A percentile compares a stretch with the other conserved stretches of the same genome.
phyloP scores from a whole-genome alignment of 2,329 filamentous ascomycete genomes.

The Lasiodiplodia hormozganensis region DNA sequence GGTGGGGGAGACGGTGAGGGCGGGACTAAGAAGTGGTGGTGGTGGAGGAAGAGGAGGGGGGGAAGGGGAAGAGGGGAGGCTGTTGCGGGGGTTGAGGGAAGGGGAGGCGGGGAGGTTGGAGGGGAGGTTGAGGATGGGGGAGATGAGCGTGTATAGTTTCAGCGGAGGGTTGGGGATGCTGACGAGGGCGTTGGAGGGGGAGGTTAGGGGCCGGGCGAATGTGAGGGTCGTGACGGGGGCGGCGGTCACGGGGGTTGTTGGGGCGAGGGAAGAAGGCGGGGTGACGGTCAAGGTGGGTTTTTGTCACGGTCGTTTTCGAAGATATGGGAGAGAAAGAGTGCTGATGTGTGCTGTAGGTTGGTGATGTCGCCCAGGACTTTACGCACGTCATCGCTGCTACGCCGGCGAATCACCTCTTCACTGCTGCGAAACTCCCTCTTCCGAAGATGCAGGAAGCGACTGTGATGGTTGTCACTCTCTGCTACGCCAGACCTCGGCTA shows the following conservation, averaged over 20 bases:
- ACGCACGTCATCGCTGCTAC: conserved; percentile 5
- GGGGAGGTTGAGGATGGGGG: neutral
- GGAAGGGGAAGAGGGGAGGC: neutral
- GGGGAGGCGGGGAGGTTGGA: neutral
- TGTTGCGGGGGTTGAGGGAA: neutral
- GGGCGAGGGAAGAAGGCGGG: neutral
- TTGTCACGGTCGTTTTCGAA: no score
- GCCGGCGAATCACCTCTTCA: neutral
- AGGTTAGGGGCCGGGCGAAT: neutral
- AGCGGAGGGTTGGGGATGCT: neutral
- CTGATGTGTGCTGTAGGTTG: neutral
- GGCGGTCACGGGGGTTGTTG: neutral
- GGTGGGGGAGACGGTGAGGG: neutral
- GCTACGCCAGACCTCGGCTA: conserved; percentile 69
- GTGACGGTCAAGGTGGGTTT: neutral
- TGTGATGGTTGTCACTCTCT: conserved; percentile 92
- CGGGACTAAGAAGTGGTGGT: neutral
- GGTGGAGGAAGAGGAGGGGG: neutral
- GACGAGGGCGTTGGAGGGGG: neutral
- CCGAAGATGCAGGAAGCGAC: conserved; percentile 55
- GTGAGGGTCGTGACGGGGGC: neutral
- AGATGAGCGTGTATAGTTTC: neutral
- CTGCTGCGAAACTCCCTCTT: neutral
- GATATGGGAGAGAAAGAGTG: no score
- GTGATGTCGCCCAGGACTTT: neutral